A percentile compares a stretch with the other conserved stretches of the same genome.
phyloP scores from a whole-genome alignment of 805 yeast species.

The Kluyveromyces aestuarii region DNA sequence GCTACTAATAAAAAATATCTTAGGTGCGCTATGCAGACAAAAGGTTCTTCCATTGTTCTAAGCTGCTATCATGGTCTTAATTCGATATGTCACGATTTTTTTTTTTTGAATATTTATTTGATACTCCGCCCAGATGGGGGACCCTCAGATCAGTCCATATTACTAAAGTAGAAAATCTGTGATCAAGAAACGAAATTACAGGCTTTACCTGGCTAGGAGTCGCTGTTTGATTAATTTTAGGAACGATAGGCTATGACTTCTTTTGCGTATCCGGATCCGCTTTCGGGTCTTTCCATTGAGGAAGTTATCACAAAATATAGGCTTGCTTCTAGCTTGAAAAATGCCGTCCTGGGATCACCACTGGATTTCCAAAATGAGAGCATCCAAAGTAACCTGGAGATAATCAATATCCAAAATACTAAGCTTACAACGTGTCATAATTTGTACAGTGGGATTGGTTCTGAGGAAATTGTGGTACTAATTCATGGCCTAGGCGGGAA shows the following conservation, averaged over 20 bases:
- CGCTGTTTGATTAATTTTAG: no score
- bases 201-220: no score
- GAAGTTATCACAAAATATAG: constrained; percentile 13
- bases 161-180: no score
- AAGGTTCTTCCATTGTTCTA: no score
- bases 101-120: no score
- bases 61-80: no score
- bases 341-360: constrained; percentile 6
- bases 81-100: no score
- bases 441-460: constrained; percentile 3
- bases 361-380: constrained; percentile 19
- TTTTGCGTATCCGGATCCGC: constrained; percentile 8
- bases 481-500: constrained; percentile 92
- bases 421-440: constrained; percentile 20
- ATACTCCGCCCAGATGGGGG: no score
- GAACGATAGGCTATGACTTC: background rate
- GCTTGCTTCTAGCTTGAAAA: constrained; percentile 8
- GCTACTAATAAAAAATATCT: no score
- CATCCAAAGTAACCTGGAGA: constrained; percentile 11
- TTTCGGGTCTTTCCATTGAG: constrained; percentile 12
- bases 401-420: constrained; percentile 2
- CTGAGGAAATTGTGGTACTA: constrained; percentile 31
- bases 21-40: no score
- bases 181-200: no score
- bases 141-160: no score